A percentile compares a stretch with the other conserved stretches of the same genome.
phyloP scores from a whole-genome alignment of 2,329 filamentous ascomycete species.

The Calonectria honghensis region DNA sequence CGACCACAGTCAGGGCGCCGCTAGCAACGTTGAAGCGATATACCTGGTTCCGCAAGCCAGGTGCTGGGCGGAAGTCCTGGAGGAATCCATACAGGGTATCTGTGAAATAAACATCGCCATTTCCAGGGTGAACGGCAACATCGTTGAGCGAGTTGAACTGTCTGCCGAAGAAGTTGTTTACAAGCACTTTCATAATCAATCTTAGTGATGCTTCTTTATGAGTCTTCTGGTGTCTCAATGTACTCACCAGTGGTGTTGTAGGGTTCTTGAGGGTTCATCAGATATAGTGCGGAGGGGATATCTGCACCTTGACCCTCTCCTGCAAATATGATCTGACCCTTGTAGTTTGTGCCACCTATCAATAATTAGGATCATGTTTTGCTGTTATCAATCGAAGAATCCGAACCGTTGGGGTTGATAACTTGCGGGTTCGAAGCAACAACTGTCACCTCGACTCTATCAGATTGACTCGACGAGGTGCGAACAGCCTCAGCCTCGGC shows the following conservation, averaged over 20 bases:
- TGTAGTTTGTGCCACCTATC: conserved; percentile 69
- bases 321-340: conserved; percentile 68
- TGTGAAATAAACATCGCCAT: conserved; percentile 77
- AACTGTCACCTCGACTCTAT: conserved; percentile 63
- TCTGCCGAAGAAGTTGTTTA: conserved; percentile 77
- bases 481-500: conserved; percentile 60
- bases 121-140: conserved; percentile 70
- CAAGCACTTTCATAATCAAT: conserved; percentile 60
- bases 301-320: conserved; percentile 70
- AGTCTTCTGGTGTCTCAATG: not conserved
- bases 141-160: conserved; percentile 78
- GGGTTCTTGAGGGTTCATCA: conserved; percentile 60
- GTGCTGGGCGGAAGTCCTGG: conserved; percentile 73
- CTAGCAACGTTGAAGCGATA: conserved; percentile 73
- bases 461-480: conserved; percentile 34
- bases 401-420: conserved; percentile 70
- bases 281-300: conserved; percentile 50
- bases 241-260: conserved; percentile 69
- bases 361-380: not conserved
- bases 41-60: conserved; percentile 74
- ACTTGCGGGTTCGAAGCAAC: conserved; percentile 66
- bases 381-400: not conserved
- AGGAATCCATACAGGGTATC: conserved; percentile 76
- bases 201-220: not conserved
- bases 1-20: conserved; percentile 72